Evolutionary conservation across 2,329 filamentous ascomycete genomes (phyloP), one percentile per base, ranked within the genome.

Genomic region (Beauveria pseudobassiana): DNA sequence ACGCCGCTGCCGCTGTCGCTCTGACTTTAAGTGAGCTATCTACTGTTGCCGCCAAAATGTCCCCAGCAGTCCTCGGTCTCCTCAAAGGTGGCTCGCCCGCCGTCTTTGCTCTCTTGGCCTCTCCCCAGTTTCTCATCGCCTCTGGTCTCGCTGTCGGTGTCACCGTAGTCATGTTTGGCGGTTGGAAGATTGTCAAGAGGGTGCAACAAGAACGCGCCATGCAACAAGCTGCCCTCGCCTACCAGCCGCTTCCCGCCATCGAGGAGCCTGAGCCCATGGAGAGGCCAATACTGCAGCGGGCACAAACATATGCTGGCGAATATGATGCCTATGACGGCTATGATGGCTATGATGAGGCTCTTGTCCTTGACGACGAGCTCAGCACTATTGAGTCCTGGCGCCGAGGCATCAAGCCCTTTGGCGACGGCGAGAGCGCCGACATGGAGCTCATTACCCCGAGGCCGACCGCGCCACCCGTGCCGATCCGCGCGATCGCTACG

Each of bases 141-240:
- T 91, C 90, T 0, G 90, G 93, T 49, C 86, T 96, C 16, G 91
- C 90, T 0, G 87, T 96, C 0, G 95, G 95, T 16, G 87, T 96
- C n/a, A 98, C 95, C 0, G 87, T 98, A 9, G 91, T 99, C 69
- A 93, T 95, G 73, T 91, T 99, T 63, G 95, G 95, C 59, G 93
- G 95, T 5, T 98, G 91, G 83, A 98, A 96, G 77, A 97, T 99
- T 73, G 87, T 99, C 76, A 96, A 97, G 80, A 88, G 87, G 68
- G 90, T 98, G 66, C 74, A 76, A 63, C 80, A 82, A 59, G 71
- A 70, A 22, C 72, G 73, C 59, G 66, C 67, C 1, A 68, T 71
- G 26, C 63, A 69, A 1, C 63, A 69, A 2, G 69, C 71, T 51
- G 72, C 73, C 8, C 64, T 70, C 34, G 66, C 69, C 1, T 72